phyloP scores from a whole-genome alignment of 1,284 basidiomycete species.

The Rhodofomes roseus region DNA sequence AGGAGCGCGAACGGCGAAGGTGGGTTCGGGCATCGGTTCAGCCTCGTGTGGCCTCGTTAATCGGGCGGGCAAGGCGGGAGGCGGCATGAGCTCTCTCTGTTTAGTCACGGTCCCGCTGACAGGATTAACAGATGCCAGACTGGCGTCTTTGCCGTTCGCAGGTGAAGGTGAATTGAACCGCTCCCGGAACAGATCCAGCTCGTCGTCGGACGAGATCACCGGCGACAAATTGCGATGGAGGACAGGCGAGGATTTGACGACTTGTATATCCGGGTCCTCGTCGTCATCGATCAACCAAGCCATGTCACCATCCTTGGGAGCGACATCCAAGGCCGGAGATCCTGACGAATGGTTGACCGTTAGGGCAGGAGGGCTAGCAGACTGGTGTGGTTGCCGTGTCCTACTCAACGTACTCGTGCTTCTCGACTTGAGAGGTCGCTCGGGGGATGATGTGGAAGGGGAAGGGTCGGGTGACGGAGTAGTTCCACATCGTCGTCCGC shows the following conservation, averaged over 20 bases:
- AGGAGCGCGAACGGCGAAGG: slow-evolving; percentile 51
- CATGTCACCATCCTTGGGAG: slow-evolving; percentile 33
- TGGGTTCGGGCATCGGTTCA: slow-evolving; percentile 36
- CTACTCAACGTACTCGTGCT: slow-evolving; percentile 9
- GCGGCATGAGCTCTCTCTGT: slow-evolving; percentile 32
- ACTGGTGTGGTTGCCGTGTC: slow-evolving; percentile 5
- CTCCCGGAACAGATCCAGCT: slow-evolving; percentile 8
- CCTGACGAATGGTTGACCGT: slow-evolving; percentile 14
- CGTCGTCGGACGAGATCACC: slow-evolving; percentile 7
- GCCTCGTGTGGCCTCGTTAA: slow-evolving; percentile 13
- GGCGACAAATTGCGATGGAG: neutral
- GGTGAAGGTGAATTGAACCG: neutral
- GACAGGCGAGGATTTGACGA: slow-evolving; percentile 42
- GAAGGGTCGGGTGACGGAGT: neutral
- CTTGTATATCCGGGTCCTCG: slow-evolving; percentile 42
- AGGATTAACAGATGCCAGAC: neutral
- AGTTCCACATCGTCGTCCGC: no score
- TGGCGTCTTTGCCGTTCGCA: neutral
- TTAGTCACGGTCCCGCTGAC: no score
- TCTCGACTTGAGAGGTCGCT: slow-evolving; percentile 8
- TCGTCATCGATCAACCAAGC: slow-evolving; percentile 62
- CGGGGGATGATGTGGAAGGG: slow-evolving; percentile 7
- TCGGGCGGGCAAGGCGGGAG: slow-evolving; percentile 37
- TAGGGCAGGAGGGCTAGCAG: slow-evolving; percentile 9
- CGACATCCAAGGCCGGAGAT: slow-evolving; percentile 5